Percentiles rank a stretch among this genome's conserved stretches.
phyloP scores from a whole-genome alignment of 768 basidiomycete species.

The Trametes elegans region DNA sequence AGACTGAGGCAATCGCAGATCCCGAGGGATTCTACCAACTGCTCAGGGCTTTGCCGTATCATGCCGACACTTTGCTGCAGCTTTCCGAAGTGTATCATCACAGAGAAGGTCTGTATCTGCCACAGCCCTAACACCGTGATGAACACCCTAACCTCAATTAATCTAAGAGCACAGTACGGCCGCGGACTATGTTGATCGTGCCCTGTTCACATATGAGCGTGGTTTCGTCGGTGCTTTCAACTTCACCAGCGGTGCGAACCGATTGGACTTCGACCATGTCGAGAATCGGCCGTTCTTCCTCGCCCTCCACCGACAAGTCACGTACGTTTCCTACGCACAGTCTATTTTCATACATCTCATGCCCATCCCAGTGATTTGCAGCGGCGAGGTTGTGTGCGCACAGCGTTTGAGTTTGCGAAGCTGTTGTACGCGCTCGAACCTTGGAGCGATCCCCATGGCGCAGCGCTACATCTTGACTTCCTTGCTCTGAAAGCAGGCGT shows the following conservation, averaged over 20 bases:
- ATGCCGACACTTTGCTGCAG: conserved; percentile 88
- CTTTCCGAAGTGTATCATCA: conserved; percentile 82
- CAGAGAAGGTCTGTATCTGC: conserved; percentile 83
- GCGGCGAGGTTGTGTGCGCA: conserved; percentile 84
- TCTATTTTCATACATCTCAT: neutral
- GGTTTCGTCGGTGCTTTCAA: conserved; percentile 86
- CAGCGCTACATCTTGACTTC: conserved; percentile 79
- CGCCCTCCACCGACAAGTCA: conserved; percentile 78
- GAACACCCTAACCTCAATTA: neutral
- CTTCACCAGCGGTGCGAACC: conserved; percentile 74
- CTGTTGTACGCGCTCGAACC: conserved; percentile 85
- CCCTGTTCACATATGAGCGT: conserved; percentile 90
- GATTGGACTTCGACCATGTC: conserved; percentile 86
- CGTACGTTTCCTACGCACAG: conserved; percentile 42
- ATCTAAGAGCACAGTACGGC: conserved; percentile 74
- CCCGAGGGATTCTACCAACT: conserved; percentile 77
- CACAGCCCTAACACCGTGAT: no score
- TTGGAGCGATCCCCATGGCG: conserved; percentile 84
- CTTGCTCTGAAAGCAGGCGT: conserved; percentile 81
- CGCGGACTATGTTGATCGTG: conserved; percentile 87
- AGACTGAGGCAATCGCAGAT: conserved; percentile 40
- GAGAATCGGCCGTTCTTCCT: conserved; percentile 94
- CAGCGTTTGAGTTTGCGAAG: conserved; percentile 90
- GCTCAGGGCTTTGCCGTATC: conserved; percentile 80
- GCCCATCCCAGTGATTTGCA: conserved; percentile 62